Evolutionary conservation across 2,329 filamentous ascomycete species (phyloP).

Genomic region (Ceratocystis albifundus): DNA sequence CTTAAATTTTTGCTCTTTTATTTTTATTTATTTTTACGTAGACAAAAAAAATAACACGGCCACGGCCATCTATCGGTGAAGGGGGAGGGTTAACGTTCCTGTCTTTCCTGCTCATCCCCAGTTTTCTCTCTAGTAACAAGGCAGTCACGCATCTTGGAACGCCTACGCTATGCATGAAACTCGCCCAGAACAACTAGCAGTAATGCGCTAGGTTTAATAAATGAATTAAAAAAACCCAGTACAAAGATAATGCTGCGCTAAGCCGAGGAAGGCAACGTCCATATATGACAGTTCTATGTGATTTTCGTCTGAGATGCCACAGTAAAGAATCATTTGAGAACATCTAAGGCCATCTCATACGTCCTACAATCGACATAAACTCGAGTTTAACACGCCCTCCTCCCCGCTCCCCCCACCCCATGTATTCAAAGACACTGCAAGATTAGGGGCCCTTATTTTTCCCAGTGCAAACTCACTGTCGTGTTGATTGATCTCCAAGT

Average conservation of each 20-base stretch:
- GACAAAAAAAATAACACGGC: not conserved
- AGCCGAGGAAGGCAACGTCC: not conserved
- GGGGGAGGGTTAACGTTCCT: not conserved
- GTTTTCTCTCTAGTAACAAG: not conserved
- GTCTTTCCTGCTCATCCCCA: not conserved
- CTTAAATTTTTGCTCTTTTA: not conserved
- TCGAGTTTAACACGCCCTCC: too few relatives aligned
- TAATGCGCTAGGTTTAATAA: not conserved
- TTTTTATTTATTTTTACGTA: not conserved
- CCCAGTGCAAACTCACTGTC: too few relatives aligned
- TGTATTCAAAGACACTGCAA: too few relatives aligned
- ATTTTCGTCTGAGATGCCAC: not conserved
- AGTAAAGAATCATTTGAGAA: too few relatives aligned
- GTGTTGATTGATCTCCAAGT: not conserved
- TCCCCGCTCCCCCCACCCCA: too few relatives aligned
- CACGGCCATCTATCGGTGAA: not conserved
- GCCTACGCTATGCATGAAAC: not conserved
- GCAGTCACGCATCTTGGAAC: not conserved
- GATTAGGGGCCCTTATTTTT: too few relatives aligned
- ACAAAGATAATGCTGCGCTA: not conserved
- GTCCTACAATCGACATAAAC: too few relatives aligned
- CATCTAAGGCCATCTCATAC: too few relatives aligned
- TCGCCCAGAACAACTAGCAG: not conserved
- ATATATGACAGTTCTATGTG: not conserved
- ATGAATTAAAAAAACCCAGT: not conserved